These are phyloP conservation scores for Plectosphaerella plurivora DNA, from an alignment of 2,329 filamentous ascomycete species.

Conservation along the genomic window DNA sequence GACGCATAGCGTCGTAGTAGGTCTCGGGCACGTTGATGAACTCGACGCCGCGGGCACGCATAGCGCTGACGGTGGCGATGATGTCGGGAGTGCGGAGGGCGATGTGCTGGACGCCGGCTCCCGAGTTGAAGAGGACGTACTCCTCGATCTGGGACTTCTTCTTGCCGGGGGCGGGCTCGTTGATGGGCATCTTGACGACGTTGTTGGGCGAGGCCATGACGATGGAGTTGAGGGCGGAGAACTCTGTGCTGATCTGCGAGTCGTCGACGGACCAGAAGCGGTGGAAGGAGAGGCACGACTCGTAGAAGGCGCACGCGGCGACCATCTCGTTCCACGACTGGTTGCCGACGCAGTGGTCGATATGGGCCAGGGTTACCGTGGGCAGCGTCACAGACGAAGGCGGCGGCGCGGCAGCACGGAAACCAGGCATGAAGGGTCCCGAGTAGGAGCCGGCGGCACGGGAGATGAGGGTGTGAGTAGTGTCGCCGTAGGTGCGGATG, in stretches of 20 bases:
- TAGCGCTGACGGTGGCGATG: slow-evolving; percentile 67
- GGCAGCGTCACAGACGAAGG: slow-evolving; percentile 48
- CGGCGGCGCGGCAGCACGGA: slow-evolving; percentile 48
- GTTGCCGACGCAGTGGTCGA: slow-evolving; percentile 97
- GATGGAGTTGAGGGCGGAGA: slow-evolving; percentile 80
- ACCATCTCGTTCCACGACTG: slow-evolving; percentile 91
- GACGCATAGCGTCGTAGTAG: slow-evolving; percentile 76
- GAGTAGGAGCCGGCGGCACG: slow-evolving; percentile 55
- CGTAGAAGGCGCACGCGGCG: slow-evolving; percentile 67
- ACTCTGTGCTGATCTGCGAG: slow-evolving; percentile 87
- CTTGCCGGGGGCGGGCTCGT: slow-evolving; percentile 87
- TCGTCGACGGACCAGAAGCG: slow-evolving; percentile 98
- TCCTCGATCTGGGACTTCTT: slow-evolving; percentile 94
- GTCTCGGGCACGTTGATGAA: slow-evolving; percentile 87
- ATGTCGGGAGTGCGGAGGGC: slow-evolving; percentile 81
- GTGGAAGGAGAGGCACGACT: slow-evolving; percentile 85
- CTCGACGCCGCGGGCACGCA: slow-evolving; percentile 83
- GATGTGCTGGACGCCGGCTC: slow-evolving; percentile 89
- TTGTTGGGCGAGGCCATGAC: slow-evolving; percentile 88
- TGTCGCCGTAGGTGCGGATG: slow-evolving; percentile 91
- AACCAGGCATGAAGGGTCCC: slow-evolving; percentile 81
- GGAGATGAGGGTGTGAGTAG: slow-evolving; percentile 86
- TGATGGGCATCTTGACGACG: slow-evolving; percentile 96
- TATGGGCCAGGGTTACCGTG: slow-evolving; percentile 61
- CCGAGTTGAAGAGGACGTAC: slow-evolving; percentile 84